A percentile compares a stretch with the other conserved stretches of the same genome.
These are phyloP conservation scores for Protomyces pachydermus DNA, from an alignment of 1,139 yeast genomes.

Conservation along the genomic window DNA sequence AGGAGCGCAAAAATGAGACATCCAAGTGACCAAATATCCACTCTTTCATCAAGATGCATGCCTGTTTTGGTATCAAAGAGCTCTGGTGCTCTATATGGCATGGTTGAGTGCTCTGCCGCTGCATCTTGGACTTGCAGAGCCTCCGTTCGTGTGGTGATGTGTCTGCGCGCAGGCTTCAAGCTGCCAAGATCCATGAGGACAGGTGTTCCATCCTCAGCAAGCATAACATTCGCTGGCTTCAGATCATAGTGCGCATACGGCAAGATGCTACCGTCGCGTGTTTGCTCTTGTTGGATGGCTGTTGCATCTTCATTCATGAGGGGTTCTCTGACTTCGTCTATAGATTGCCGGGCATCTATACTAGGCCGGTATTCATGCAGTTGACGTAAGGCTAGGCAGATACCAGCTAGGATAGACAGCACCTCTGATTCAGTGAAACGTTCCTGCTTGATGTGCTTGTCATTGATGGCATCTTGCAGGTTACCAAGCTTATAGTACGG, in stretches of 20 bases:
- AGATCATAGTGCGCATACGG: conserved; percentile 84
- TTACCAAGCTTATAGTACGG: conserved; percentile 66
- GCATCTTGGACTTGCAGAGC: conserved; percentile 72
- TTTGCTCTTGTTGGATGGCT: neutral
- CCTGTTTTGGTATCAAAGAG: conserved; percentile 69
- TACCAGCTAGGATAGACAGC: conserved; percentile 56
- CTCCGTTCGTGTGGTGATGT: conserved; percentile 56
- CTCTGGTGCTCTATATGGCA: conserved; percentile 89
- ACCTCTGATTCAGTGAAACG: conserved; percentile 59
- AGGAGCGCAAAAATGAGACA: conserved; percentile 72
- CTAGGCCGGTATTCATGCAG: conserved; percentile 49
- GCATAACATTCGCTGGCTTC: conserved; percentile 84
- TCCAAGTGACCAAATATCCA: conserved; percentile 73
- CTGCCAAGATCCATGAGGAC: conserved; percentile 84
- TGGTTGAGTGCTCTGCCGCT: conserved; percentile 80
- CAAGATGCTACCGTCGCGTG: conserved; percentile 43
- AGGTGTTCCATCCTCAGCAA: conserved; percentile 64
- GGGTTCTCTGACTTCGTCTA: conserved; percentile 32
- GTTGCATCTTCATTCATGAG: conserved; percentile 44
- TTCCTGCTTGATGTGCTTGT: conserved; percentile 53
- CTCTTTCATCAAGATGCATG: conserved; percentile 58
- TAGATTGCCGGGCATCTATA: neutral
- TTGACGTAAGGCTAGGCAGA: conserved; percentile 67
- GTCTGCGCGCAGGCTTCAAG: conserved; percentile 58
- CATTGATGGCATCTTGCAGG: conserved; percentile 70